Evolutionary conservation across 306 rosid species (phyloP).

Genomic region (Cicer chorassanicum): DNA sequence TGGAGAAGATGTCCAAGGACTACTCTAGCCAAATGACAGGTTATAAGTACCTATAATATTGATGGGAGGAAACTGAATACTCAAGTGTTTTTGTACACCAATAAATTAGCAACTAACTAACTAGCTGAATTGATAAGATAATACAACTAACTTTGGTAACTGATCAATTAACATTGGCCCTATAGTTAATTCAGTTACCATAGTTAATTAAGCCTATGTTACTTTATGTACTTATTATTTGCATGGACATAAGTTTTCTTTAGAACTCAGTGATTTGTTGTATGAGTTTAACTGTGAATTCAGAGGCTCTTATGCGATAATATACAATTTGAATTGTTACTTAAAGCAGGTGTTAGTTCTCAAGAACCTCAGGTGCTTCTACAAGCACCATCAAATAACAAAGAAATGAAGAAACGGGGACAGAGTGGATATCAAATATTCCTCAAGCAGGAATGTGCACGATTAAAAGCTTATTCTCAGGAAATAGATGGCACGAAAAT

Average conservation of each 20-base stretch:
- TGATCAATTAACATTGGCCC: neutral
- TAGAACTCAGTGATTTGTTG: neutral
- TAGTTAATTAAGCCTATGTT: too few species aligned
- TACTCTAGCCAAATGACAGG: slow-evolving; percentile 43
- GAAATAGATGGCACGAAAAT: slow-evolving; percentile 4
- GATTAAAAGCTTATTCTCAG: slow-evolving; percentile 33
- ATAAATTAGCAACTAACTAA: neutral
- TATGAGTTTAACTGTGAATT: slow-evolving; percentile 23
- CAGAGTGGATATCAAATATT: slow-evolving; percentile 52
- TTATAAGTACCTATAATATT: slow-evolving; percentile 4
- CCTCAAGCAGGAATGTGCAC: slow-evolving; percentile 55
- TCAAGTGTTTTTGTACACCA: neutral
- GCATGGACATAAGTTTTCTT: too few species aligned
- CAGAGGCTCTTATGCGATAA: slow-evolving; percentile 14
- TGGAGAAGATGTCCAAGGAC: slow-evolving; percentile 10
- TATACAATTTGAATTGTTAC: slow-evolving; percentile 18
- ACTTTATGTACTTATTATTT: too few species aligned
- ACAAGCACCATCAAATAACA: slow-evolving; percentile 12
- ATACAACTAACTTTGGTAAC: neutral
- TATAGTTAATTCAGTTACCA: too few species aligned
- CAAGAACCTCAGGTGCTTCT: slow-evolving; percentile 33
- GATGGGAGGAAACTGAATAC: neutral
- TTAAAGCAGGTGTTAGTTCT: slow-evolving; percentile 25
- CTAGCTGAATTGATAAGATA: neutral
- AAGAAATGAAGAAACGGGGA: slow-evolving; percentile 45